phyloP scores from a whole-genome alignment of 257 asterid species.

The Solanum arcanum region DNA sequence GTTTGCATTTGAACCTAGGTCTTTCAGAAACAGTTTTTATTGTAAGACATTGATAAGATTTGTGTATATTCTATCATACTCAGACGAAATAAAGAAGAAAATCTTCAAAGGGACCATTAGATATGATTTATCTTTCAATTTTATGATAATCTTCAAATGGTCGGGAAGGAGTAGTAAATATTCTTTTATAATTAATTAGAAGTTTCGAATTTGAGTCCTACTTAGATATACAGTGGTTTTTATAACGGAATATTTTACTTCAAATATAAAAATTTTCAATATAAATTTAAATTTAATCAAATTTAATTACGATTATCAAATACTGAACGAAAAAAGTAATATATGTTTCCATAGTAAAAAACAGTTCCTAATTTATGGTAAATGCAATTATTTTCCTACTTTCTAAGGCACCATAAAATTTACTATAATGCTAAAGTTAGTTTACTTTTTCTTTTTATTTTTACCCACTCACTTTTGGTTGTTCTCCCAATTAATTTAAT shows the following conservation, averaged over 20 bases:
- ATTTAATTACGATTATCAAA: too few relatives aligned
- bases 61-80: too few relatives aligned
- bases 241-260: accelerated
- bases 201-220: too few relatives aligned
- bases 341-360: neutral
- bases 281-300: too few relatives aligned
- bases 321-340: accelerated
- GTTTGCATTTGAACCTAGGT: too few relatives aligned
- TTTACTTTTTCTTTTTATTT: neutral
- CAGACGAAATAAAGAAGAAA: too few relatives aligned
- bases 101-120: neutral
- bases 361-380: neutral
- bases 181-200: neutral
- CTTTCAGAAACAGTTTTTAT: too few relatives aligned
- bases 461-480: neutral
- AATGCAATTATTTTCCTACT: neutral
- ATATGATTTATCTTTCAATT: neutral
- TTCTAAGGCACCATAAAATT: neutral
- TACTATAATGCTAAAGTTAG: neutral
- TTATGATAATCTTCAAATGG: neutral
- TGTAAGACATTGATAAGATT: too few relatives aligned
- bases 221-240: too few relatives aligned
- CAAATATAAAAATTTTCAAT: too few relatives aligned
- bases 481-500: too few relatives aligned
- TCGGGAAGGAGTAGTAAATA: too few relatives aligned